Evolutionary conservation across 2,329 filamentous ascomycete genomes (phyloP), one percentile per base, ranked within the genome.

Genomic region (Neofusicoccum kwambonambiense): DNA sequence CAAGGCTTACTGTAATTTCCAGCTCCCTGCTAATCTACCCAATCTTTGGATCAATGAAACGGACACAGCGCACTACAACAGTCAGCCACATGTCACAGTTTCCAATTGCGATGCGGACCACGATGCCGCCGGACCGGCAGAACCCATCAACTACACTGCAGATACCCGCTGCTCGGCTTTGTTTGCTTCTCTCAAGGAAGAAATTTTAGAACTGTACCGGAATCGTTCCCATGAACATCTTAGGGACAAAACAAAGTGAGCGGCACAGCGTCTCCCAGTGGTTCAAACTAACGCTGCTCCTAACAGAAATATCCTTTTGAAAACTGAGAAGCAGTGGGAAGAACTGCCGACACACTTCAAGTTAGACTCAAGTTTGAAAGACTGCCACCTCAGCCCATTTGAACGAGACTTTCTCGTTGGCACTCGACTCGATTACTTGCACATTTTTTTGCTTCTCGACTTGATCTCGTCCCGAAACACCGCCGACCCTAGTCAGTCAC

Each of bases 1-100:
- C 15, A 73, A 77, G 41, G 74, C 76, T 42, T 82, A 77, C 65
- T 82, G 80, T 68, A 72, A 72, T 3, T 74, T 82, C 12, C 71
- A 75, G 7, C 22, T 50, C 2, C 47, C 47, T 3, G 13, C 27
- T 7, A 50, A 34, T 11, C 15, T 31, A n/a, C 22, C 27, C 4
- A 34, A 5, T 27, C 22, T 50, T 8, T 50, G 47, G 47, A 17
- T 4, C 4, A 11, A 12, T 27, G 45, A 22, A 27, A 19, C 42
- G 42, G 19, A 13, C 19, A 11, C n/a, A 22, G 44, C 44, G 12
- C 9, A 17, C 4, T 6, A 2, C 3, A 0, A 3, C 12, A 34
- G 13, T 3, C 47, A 8, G 9, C 37, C 37, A 39, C 37, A 39
- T 11, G 9, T 13, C 8, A 39, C 37, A 11, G 2, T 8, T 34